phyloP scores from a whole-genome alignment of 2,329 filamentous ascomycete genomes.

The Aspergillus flavus region DNA sequence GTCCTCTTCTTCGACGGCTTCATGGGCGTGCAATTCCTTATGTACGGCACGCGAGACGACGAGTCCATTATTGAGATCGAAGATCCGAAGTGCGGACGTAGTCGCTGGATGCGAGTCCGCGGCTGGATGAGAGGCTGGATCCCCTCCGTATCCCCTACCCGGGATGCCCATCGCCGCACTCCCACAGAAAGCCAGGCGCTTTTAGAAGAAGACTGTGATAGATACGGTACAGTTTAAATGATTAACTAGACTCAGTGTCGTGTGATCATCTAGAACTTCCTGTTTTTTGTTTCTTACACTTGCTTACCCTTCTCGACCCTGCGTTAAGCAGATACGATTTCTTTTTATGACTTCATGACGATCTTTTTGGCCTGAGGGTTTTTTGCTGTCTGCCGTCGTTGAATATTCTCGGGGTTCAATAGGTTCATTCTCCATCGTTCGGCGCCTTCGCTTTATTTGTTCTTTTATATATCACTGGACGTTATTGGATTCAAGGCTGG shows the following conservation, averaged over 20 bases:
- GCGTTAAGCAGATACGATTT: neutral
- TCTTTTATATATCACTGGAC: neutral
- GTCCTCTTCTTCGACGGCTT: constrained; percentile 64
- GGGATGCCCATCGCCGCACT: constrained; percentile 18
- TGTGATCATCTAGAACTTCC: neutral
- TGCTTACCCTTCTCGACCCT: neutral
- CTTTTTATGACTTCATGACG: neutral
- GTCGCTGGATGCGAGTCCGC: constrained; percentile 59
- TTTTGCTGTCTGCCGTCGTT: neutral
- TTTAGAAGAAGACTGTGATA: constrained; percentile 28
- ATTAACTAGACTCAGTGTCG: neutral
- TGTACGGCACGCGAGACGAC: constrained; percentile 55
- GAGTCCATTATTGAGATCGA: constrained; percentile 52
- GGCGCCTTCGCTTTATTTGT: neutral
- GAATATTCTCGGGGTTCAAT: neutral
- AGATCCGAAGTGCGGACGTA: constrained; percentile 44
- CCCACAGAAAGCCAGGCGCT: constrained; percentile 34
- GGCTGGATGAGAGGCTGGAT: constrained; percentile 71
- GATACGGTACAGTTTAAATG: constrained; percentile 39
- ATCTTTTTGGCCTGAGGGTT: neutral
- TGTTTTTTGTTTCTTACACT: neutral
- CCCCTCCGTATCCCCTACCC: constrained; percentile 50
- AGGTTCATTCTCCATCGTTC: neutral
- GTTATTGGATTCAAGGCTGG: neutral
- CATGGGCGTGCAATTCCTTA: constrained; percentile 64